Conservation (phyloP, 805 yeast species). For the Ascoidea rubescens region DNA sequence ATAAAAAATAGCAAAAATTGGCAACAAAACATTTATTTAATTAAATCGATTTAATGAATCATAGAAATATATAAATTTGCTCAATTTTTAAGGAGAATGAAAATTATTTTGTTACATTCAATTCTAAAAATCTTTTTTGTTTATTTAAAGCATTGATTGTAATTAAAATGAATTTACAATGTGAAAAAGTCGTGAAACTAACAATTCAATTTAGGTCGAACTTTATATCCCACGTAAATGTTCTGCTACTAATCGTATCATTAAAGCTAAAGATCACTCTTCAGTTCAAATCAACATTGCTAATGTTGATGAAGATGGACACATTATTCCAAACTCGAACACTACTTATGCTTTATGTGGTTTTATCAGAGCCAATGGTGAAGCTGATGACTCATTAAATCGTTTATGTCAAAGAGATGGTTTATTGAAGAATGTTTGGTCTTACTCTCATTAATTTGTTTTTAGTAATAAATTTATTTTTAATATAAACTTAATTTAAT, state of each 20-base stretch:
- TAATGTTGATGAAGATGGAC: conserved; percentile 94
- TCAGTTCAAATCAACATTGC: conserved; percentile 98
- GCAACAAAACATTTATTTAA: conserved; percentile 1
- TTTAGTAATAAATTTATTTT: no score
- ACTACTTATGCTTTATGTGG: conserved; percentile 95
- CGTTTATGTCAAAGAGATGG: conserved; percentile 99
- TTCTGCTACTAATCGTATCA: conserved; percentile 99
- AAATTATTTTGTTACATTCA: neutral
- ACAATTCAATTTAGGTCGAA: conserved; percentile 57
- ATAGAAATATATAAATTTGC: neutral
- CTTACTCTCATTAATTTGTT: conserved; percentile 69
- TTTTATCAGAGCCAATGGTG: conserved; percentile 97
- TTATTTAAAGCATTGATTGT: neutral
- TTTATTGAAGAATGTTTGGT: conserved; percentile 90
- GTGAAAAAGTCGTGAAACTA: no score
- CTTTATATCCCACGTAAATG: conserved; percentile 99
- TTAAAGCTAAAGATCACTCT: conserved; percentile 99
- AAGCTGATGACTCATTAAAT: conserved; percentile 98
- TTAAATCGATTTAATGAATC: neutral
- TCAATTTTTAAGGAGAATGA: neutral
- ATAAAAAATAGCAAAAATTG: neutral
- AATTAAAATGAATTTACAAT: no score
- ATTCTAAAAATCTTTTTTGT: neutral
- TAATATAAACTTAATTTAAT: no score
- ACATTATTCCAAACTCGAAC: conserved; percentile 80